phyloP scores from a whole-genome alignment of 2,329 filamentous ascomycete species.

The Arthrobotrys conoides region DNA sequence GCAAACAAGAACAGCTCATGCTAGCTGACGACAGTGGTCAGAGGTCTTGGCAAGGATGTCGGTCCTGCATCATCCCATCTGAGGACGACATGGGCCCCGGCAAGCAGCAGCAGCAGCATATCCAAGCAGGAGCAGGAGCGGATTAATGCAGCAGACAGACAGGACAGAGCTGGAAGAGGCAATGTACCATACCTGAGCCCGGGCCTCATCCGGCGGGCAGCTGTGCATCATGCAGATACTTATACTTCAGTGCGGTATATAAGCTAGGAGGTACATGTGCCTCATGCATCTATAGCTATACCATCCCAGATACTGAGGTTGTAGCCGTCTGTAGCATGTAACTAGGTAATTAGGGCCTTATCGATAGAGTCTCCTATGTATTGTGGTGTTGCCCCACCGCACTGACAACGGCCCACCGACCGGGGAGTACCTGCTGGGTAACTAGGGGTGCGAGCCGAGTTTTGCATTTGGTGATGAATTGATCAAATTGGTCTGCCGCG shows the following conservation, averaged over 20 bases:
- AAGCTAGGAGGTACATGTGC: too few species aligned
- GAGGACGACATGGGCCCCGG: neutral
- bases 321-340: too few species aligned
- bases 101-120: too few species aligned
- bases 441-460: neutral
- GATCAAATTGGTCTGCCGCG: neutral
- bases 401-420: neutral
- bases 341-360: neutral
- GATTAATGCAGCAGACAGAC: too few species aligned
- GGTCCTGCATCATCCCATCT: neutral
- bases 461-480: neutral
- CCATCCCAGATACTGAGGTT: too few species aligned
- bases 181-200: neutral
- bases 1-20: constrained; percentile 7
- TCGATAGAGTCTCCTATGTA: neutral
- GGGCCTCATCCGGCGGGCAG: neutral
- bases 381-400: neutral
- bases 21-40: constrained; percentile 9
- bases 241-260: neutral
- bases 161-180: too few species aligned
- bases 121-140: too few species aligned
- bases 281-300: too few species aligned
- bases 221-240: neutral
- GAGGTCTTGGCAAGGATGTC: constrained; percentile 5
- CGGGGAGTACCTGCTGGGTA: too few species aligned